A percentile compares a stretch with the other conserved stretches of the same genome.
Evolutionary conservation across 805 yeast species (phyloP).

Genomic region (Wickerhamomyces sydowiorum): DNA sequence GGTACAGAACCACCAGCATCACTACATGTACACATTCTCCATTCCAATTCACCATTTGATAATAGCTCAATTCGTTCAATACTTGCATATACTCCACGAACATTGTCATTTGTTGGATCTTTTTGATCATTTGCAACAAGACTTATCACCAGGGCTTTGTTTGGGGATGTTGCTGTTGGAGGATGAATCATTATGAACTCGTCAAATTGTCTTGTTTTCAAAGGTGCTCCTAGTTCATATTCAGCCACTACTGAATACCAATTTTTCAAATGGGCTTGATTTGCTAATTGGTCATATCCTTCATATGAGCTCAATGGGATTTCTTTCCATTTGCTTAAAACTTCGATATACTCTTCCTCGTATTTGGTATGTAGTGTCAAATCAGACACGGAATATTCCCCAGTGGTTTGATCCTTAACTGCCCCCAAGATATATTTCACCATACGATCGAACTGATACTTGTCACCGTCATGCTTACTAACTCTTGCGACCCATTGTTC

Average conservation of each 20-base stretch:
- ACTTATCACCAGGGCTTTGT: slow-evolving; percentile 17
- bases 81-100: slow-evolving; percentile 23
- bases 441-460: background rate
- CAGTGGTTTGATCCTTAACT: background rate
- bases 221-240: slow-evolving; percentile 25
- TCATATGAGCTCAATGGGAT: slow-evolving; percentile 10
- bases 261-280: background rate
- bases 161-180: background rate
- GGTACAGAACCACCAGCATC: slow-evolving; percentile 32
- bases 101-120: slow-evolving; percentile 7
- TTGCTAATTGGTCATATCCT: slow-evolving; percentile 2
- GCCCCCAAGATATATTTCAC: slow-evolving; percentile 17
- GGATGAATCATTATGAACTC: slow-evolving; percentile 19
- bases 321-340: slow-evolving; percentile 11
- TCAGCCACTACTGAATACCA: slow-evolving; percentile 22
- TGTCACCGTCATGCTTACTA: slow-evolving; percentile 11
- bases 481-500: slow-evolving; percentile 25
- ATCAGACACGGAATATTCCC: slow-evolving; percentile 3
- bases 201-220: slow-evolving; percentile 25
- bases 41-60: slow-evolving; percentile 5
- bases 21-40: slow-evolving; percentile 28
- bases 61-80: slow-evolving; percentile 21
- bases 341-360: slow-evolving; percentile 26
- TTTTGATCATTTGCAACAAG: slow-evolving; percentile 18
- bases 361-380: slow-evolving; percentile 18